A percentile compares a stretch with the other conserved stretches of the same genome.
Evolutionary conservation across 768 basidiomycete species (phyloP).

Genomic region (Phylloporus arenicola): DNA sequence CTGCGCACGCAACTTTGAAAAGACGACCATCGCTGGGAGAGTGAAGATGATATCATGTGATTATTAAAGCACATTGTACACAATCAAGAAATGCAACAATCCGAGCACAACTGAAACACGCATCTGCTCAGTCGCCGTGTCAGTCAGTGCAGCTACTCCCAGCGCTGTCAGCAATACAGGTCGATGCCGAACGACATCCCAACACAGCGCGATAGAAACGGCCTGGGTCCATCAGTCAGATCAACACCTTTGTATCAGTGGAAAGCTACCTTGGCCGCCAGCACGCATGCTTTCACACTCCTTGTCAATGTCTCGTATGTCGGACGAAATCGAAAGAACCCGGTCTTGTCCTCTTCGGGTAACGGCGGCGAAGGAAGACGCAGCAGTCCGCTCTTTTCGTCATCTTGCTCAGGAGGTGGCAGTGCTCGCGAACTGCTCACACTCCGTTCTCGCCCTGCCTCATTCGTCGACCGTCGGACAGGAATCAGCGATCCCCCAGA

Average conservation of each 20-base stretch:
- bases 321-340: not conserved
- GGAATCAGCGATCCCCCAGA: slow-evolving; percentile 21
- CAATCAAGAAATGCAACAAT: slow-evolving; percentile 32
- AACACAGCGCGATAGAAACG: slow-evolving; percentile 20
- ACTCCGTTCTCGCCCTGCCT: slow-evolving; percentile 10
- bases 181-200: slow-evolving; percentile 22
- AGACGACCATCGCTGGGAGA: slow-evolving; percentile 13
- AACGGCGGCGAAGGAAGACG: slow-evolving; percentile 12
- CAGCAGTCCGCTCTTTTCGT: slow-evolving; percentile 13
- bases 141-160: slow-evolving; percentile 36
- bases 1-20: slow-evolving; percentile 9
- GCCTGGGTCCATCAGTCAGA: slow-evolving; percentile 9
- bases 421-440: slow-evolving; percentile 10
- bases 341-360: not conserved
- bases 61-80: not conserved
- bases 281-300: slow-evolving; percentile 32
- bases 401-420: slow-evolving; percentile 11
- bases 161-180: slow-evolving; percentile 25
- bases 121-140: slow-evolving; percentile 42
- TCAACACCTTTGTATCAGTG: not conserved
- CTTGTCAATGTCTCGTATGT: slow-evolving; percentile 21
- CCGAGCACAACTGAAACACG: slow-evolving; percentile 35
- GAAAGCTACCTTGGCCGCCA: slow-evolving; percentile 32
- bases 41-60: slow-evolving; percentile 16
- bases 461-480: slow-evolving; percentile 12